A percentile compares a stretch with the other conserved stretches of the same genome.
Conservation (phyloP, 192 early-diverging fungal species). For the Coemansia sp. region DNA sequence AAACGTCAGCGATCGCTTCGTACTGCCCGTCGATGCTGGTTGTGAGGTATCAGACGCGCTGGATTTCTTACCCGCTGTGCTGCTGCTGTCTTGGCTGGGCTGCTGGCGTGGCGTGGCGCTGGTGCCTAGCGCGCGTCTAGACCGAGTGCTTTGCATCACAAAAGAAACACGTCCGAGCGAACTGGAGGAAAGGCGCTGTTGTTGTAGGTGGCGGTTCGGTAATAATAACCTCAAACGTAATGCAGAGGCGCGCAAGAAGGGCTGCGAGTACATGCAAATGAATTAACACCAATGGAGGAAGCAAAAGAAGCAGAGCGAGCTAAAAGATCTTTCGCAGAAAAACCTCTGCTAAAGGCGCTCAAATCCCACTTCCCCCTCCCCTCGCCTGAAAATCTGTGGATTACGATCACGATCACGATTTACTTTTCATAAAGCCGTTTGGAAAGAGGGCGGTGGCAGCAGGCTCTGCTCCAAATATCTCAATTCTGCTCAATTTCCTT, state of each 20-base stretch:
- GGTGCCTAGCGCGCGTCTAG: conserved; percentile 1
- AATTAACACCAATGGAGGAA: neutral
- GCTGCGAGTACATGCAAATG: conserved; percentile 7
- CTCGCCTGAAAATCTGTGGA: neutral
- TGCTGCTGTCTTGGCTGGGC: neutral
- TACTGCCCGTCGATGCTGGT: neutral
- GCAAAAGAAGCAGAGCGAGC: neutral
- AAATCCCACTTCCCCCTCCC: neutral
- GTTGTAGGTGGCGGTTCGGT: neutral
- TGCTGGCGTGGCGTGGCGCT: neutral
- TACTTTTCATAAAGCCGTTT: neutral
- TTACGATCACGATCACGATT: conserved; percentile 1
- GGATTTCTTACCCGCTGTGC: neutral
- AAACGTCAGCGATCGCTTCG: conserved; percentile 41
- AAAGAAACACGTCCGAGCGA: neutral
- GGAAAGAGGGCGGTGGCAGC: neutral
- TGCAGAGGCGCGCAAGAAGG: neutral
- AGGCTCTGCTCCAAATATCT: neutral
- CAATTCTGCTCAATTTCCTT: neutral
- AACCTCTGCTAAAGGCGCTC: neutral
- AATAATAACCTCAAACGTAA: neutral
- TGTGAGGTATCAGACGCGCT: neutral
- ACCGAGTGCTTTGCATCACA: neutral
- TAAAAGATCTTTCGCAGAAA: neutral
- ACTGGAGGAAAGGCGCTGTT: neutral